Evolutionary conservation across 148 eudicot genomes (phyloP).

Genomic region (Rheum nobile): DNA sequence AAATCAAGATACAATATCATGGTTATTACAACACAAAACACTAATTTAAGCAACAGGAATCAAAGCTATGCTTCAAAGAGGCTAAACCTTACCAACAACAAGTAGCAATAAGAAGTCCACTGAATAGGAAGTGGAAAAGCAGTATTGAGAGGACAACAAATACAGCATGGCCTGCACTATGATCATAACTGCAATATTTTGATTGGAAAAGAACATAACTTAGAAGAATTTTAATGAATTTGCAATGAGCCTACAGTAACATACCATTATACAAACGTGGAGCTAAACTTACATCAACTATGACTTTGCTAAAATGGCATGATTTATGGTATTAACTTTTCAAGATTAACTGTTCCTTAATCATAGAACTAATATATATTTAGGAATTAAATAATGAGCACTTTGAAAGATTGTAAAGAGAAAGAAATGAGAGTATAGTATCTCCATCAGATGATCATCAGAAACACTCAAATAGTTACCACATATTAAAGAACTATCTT

Average conservation of each 20-base stretch:
- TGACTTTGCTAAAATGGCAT: background rate
- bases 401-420: background rate
- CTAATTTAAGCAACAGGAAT: background rate
- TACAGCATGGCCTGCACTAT: conserved; percentile 73
- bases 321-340: background rate
- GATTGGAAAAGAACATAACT: background rate
- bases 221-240: background rate
- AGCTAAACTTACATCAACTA: background rate
- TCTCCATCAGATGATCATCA: background rate
- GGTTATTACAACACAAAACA: background rate
- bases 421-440: background rate
- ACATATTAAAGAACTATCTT: background rate
- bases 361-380: background rate
- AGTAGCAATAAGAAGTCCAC: conserved; percentile 63
- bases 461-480: background rate
- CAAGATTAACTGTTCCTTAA: background rate
- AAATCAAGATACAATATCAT: background rate
- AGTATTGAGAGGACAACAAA: conserved; percentile 72
- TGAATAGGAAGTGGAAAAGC: conserved; percentile 57
- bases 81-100: conserved; percentile 58
- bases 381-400: background rate
- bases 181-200: conserved; percentile 78
- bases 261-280: background rate
- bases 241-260: background rate
- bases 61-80: background rate